Evolutionary conservation across 345 rosid genomes (phyloP), one percentile per base, ranked within the genome.

Genomic region (Citrus mangshanensis): DNA sequence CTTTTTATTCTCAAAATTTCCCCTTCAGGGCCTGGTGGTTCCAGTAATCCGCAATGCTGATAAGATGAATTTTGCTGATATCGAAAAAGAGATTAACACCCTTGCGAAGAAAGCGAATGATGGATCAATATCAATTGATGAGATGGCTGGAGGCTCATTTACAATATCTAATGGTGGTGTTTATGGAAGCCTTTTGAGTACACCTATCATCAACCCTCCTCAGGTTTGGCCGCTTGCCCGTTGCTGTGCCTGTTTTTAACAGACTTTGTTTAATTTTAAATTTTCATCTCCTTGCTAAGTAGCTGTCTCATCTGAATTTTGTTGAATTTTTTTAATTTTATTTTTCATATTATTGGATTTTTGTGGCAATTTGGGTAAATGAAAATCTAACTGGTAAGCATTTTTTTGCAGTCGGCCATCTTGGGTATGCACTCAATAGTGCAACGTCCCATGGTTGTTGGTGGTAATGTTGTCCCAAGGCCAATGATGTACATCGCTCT

Each of bases 101-200:
- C 97, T 95, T 65, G 98, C 99, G 21, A 95, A 90, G 89, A 95
- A 94, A 82, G 99, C 99, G 76, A 91, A 69, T 79, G 95, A 92
- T 81, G 99, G 99, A 64, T 86, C 97, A 22, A 90, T 95, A 65
- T 95, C 99, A 71, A 95, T 95, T 32, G 99, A 95, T 77, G 98
- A 95, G 84, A 95, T 95, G 99, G 98, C 99, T 60, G 99, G 99
- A 75, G 99, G 99, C 51, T 85, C 99, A 40, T 94, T 95, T 86
- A 95, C 98, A 5, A 88, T 92, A 81, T 92, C 95, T 16, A 92
- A 92, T 37, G 93, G 95, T 54, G 95, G 95, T 70, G 99, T 95
- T 65, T 94, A 95, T 62, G 99, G 99, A 80, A 95, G 99, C 82
- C 98, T 95, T 59, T 65, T 95, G 80, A 95, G 99, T 84, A 95